Percentiles rank a stretch among this genome's conserved stretches.
These are phyloP conservation scores for Discostella stelligeroides DNA, from an alignment of 108 stramenopile genomes.

Conservation along the genomic window DNA sequence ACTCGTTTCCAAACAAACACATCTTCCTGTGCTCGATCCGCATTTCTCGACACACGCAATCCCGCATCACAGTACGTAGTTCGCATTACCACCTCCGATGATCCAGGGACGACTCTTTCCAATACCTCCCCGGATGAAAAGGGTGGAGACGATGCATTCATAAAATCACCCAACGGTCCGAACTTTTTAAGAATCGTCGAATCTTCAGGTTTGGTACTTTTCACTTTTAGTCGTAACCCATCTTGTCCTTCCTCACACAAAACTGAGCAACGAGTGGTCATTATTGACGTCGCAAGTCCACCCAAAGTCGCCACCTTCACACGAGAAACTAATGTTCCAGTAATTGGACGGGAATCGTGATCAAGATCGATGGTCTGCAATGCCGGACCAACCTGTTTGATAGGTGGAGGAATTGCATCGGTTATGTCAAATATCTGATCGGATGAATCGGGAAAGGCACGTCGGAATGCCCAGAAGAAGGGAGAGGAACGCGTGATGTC, in stretches of 20 bases:
- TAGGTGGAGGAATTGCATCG: constrained; percentile 75
- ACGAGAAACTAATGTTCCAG: constrained; percentile 68
- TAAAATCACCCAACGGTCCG: constrained; percentile 67
- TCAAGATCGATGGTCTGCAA: constrained; percentile 71
- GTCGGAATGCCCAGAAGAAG: constrained; percentile 88
- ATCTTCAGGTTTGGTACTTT: constrained; percentile 83
- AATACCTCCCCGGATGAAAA: constrained; percentile 82
- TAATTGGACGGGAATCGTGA: constrained; percentile 33
- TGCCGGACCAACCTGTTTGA: constrained; percentile 88
- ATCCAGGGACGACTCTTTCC: constrained; percentile 68
- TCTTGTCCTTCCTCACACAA: constrained; percentile 61
- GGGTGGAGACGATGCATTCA: constrained; percentile 64
- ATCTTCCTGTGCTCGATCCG: constrained; percentile 49
- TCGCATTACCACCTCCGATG: constrained; percentile 70
- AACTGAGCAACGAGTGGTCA: constrained; percentile 78
- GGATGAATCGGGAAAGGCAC: constrained; percentile 77
- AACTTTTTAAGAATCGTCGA: constrained; percentile 63
- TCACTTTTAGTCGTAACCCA: constrained; percentile 63
- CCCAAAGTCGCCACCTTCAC: constrained; percentile 86
- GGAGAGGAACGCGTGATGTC: constrained; percentile 81
- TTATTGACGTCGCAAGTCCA: constrained; percentile 86
- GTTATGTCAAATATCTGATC: constrained; percentile 86
- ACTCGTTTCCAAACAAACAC: constrained; percentile 74
- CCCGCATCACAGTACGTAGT: constrained; percentile 82
- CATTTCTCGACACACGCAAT: constrained; percentile 70